Evolutionary conservation across 306 rosid genomes (phyloP).

Genomic region (Arachis stenosperma): DNA sequence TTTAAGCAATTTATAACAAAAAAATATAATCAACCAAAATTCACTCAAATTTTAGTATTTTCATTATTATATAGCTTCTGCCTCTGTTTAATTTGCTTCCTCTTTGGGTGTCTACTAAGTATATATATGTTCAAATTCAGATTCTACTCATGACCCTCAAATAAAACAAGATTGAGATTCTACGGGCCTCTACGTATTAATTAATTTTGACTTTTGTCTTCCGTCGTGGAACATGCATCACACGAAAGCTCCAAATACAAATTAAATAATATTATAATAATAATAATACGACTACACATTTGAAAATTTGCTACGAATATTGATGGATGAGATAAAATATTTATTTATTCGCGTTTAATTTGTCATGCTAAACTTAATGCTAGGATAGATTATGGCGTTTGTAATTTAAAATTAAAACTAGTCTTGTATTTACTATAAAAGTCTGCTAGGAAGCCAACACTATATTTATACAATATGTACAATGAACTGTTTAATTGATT

Average conservation of each 20-base stretch:
- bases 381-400: too few relatives aligned
- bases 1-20: slow-evolving; percentile 1
- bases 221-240: slow-evolving; percentile 31
- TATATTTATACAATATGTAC: too few relatives aligned
- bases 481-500: too few relatives aligned
- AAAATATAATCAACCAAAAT: too few relatives aligned
- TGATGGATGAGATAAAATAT: slow-evolving; percentile 16
- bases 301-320: not conserved
- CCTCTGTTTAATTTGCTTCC: slow-evolving; percentile 9
- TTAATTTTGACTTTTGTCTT: slow-evolving; percentile 33
- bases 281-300: not conserved
- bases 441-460: too few relatives aligned
- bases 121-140: slow-evolving; percentile 9
- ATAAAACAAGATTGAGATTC: slow-evolving; percentile 7
- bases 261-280: too few relatives aligned
- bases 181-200: slow-evolving; percentile 5
- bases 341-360: not conserved
- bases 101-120: not conserved
- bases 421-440: too few relatives aligned
- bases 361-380: too few relatives aligned
- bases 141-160: slow-evolving; percentile 1
- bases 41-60: too few relatives aligned
- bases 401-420: too few relatives aligned
- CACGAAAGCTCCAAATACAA: slow-evolving; percentile 10
- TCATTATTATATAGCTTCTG: not conserved